Evolutionary conservation across 1,139 yeast genomes (phyloP).

Genomic region (Suhomyces guaymorum): DNA sequence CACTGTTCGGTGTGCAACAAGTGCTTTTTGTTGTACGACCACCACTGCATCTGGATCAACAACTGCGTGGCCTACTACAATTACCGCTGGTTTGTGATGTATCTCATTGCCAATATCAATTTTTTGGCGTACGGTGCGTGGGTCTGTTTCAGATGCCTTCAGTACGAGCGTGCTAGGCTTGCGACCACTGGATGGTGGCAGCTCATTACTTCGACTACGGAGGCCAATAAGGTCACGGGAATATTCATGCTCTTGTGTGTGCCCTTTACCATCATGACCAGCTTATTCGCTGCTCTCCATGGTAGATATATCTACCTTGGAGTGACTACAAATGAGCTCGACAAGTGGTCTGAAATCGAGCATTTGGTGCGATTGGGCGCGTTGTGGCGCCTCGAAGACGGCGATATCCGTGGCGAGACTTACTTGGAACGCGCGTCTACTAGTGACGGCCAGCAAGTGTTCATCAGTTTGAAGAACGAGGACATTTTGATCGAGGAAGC

Average conservation of each 20-base stretch:
- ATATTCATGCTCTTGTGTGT: conserved; percentile 54
- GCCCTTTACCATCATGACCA: conserved; percentile 53
- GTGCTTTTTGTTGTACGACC: conserved; percentile 76
- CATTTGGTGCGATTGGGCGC: conserved; percentile 49
- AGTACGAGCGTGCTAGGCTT: conserved; percentile 17
- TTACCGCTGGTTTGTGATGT: conserved; percentile 67
- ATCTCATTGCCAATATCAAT: conserved; percentile 55
- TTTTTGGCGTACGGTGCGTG: conserved; percentile 63
- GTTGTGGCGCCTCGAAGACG: conserved; percentile 23
- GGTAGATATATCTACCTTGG: conserved; percentile 68
- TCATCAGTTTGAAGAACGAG: conserved; percentile 32
- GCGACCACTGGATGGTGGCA: conserved; percentile 24
- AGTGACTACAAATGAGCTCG: conserved; percentile 86
- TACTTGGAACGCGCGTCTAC: conserved; percentile 24
- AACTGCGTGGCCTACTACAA: conserved; percentile 84
- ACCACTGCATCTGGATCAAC: conserved; percentile 94
- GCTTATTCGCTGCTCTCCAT: conserved; percentile 63
- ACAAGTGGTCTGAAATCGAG: conserved; percentile 79
- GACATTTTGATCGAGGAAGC: conserved; percentile 20
- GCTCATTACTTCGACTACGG: conserved; percentile 29
- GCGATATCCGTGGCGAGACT: conserved; percentile 10
- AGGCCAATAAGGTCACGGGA: conserved; percentile 50
- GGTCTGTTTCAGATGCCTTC: conserved; percentile 32
- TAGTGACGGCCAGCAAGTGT: conserved; percentile 21
- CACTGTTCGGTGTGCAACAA: conserved; percentile 76